A percentile compares a stretch with the other conserved stretches of the same genome.
phyloP scores from a whole-genome alignment of 768 basidiomycete species.

The Serendipita vermifera region DNA sequence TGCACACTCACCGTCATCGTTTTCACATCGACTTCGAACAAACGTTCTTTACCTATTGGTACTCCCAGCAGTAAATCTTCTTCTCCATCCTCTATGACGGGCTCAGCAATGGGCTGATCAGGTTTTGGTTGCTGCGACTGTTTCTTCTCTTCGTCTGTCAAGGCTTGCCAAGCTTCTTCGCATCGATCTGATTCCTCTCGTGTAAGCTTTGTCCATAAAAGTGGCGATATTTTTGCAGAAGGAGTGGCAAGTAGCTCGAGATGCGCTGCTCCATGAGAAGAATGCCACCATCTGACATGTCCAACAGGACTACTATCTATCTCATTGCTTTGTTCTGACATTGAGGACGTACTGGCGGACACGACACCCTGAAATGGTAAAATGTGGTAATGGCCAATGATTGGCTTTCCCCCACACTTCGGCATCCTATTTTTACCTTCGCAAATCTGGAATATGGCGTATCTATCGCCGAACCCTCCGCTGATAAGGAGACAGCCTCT shows the following conservation, averaged over 20 bases:
- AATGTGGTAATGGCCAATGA: no score
- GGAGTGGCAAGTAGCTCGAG: conserved; percentile 4
- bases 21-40: conserved; percentile 22
- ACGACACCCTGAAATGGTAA: no score
- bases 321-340: no score
- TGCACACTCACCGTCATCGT: conserved; percentile 17
- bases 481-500: no score
- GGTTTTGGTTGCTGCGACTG: not conserved
- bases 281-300: conserved; percentile 1
- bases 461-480: no score
- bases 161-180: conserved; percentile 19
- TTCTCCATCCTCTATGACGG: conserved; percentile 13
- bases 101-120: conserved; percentile 6
- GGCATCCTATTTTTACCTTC: no score
- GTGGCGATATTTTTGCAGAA: not conserved
- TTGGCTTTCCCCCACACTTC: no score
- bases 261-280: not conserved
- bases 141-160: conserved; percentile 15
- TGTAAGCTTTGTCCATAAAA: not conserved
- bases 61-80: conserved; percentile 18
- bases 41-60: conserved; percentile 17
- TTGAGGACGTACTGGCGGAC: no score
- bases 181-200: conserved; percentile 18
- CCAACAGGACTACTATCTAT: not conserved
- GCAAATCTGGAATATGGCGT: no score